These are phyloP conservation scores for Solanum pimpinellifolium DNA, from an alignment of 257 asterid genomes.

Conservation along the genomic window DNA sequence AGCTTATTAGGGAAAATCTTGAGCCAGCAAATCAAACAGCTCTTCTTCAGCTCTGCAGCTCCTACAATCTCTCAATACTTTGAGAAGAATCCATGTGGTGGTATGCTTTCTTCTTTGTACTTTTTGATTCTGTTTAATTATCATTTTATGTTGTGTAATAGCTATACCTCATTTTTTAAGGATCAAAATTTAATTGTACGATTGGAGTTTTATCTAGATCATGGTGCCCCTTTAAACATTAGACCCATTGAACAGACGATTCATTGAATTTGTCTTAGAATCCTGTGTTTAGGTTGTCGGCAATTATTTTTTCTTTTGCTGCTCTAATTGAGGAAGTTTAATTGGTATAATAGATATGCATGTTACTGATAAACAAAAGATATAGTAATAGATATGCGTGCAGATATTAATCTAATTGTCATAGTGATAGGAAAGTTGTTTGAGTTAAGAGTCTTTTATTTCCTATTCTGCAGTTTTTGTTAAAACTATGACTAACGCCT, in stretches of 20 bases:
- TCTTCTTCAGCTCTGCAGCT: conserved; percentile 58
- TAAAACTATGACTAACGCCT: background rate
- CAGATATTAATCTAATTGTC: background rate
- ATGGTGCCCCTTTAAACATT: background rate
- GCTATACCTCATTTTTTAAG: background rate
- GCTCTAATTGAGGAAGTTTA: background rate
- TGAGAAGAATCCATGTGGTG: conserved; percentile 16
- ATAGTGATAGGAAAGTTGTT: background rate
- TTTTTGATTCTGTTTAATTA: background rate
- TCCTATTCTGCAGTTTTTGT: background rate
- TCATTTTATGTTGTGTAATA: background rate
- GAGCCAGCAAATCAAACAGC: conserved; percentile 77
- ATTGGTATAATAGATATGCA: background rate
- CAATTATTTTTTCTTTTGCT: background rate
- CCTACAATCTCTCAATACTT: conserved; percentile 41
- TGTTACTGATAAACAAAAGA: background rate
- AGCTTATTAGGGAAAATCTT: conserved; percentile 44
- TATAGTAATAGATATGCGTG: background rate
- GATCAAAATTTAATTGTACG: background rate
- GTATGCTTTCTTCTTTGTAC: background rate
- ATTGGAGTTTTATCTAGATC: background rate
- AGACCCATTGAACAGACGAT: background rate
- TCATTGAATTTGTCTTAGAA: background rate
- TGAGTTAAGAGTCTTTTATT: background rate
- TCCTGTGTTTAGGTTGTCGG: background rate